These are phyloP conservation scores for Malus orientalis DNA, from an alignment of 306 rosid genomes.

Conservation along the genomic window DNA sequence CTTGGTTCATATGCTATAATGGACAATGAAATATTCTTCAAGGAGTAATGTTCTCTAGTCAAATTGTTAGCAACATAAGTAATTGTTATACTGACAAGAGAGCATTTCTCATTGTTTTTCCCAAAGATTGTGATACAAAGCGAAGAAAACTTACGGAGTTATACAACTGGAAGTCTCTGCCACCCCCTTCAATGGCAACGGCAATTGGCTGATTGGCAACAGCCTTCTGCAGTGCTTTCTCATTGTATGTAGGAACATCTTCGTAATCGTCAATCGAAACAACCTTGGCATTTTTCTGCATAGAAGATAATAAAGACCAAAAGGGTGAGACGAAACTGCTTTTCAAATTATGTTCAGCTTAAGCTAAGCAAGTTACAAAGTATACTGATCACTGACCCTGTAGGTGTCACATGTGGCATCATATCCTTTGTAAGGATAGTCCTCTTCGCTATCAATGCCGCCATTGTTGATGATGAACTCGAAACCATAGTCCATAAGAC, in stretches of 20 bases:
- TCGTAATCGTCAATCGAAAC: constrained; percentile 61
- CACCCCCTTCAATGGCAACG: constrained; percentile 80
- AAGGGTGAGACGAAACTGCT: background rate
- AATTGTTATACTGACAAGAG: background rate
- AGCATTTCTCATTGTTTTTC: background rate
- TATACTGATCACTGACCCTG: constrained; percentile 56
- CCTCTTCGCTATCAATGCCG: constrained; percentile 75
- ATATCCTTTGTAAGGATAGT: constrained; percentile 59
- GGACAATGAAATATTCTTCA: no score
- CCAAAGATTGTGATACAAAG: background rate
- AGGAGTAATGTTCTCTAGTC: background rate
- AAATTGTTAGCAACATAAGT: background rate
- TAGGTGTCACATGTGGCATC: constrained; percentile 53
- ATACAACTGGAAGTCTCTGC: constrained; percentile 78
- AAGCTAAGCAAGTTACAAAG: background rate
- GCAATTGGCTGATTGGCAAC: constrained; percentile 71
- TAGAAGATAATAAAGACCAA: background rate
- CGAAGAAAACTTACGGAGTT: constrained; percentile 37
- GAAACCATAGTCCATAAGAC: constrained; percentile 68
- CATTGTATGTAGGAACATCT: constrained; percentile 55
- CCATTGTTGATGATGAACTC: constrained; percentile 75
- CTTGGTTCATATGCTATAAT: no score
- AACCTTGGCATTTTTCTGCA: constrained; percentile 69
- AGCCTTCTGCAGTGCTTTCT: constrained; percentile 63
- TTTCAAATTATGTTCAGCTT: background rate